A percentile compares a stretch with the other conserved stretches of the same genome.
phyloP scores from a whole-genome alignment of 2,329 filamentous ascomycete species.

The Colletotrichum acutatum region DNA sequence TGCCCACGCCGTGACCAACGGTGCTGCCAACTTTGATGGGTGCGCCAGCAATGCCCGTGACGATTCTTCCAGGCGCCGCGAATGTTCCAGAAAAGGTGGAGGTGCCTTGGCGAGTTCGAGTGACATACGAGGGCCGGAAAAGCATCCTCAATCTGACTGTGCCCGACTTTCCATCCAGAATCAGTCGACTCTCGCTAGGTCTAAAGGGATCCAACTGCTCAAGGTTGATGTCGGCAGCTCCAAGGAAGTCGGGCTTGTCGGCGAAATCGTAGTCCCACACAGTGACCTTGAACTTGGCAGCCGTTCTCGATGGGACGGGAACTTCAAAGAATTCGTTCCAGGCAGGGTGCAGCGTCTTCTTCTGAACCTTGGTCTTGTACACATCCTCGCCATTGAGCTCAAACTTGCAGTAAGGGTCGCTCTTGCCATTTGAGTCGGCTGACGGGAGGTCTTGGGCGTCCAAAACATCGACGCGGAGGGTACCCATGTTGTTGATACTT shows the following conservation, averaged over 20 bases:
- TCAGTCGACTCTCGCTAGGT: conserved; percentile 77
- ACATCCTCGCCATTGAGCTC: conserved; percentile 88
- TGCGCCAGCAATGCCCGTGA: conserved; percentile 81
- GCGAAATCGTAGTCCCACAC: conserved; percentile 98
- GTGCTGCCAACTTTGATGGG: conserved; percentile 89
- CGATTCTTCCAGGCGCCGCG: conserved; percentile 85
- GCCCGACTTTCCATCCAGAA: conserved; percentile 90
- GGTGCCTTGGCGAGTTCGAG: conserved; percentile 86
- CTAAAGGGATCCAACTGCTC: conserved; percentile 86
- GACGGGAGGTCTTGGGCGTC: conserved; percentile 90
- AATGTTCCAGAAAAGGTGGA: conserved; percentile 95
- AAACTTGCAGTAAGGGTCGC: conserved; percentile 97
- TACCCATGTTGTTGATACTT: conserved; percentile 99
- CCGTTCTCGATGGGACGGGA: conserved; percentile 83
- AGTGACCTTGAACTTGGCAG: conserved; percentile 82
- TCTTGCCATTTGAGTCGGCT: conserved; percentile 95
- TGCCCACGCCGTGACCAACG: conserved; percentile 83
- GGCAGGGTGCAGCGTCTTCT: conserved; percentile 93
- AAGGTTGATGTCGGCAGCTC: conserved; percentile 79
- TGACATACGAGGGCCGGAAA: conserved; percentile 94
- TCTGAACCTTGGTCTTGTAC: conserved; percentile 94
- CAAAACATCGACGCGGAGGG: conserved; percentile 90
- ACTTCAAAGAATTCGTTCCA: conserved; percentile 99
- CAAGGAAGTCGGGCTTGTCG: conserved; percentile 92
- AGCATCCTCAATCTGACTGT: conserved; percentile 83